Evolutionary conservation across 768 basidiomycete species (phyloP), one percentile per base, ranked within the genome.

Genomic region (Mrakia hoshinonis): DNA sequence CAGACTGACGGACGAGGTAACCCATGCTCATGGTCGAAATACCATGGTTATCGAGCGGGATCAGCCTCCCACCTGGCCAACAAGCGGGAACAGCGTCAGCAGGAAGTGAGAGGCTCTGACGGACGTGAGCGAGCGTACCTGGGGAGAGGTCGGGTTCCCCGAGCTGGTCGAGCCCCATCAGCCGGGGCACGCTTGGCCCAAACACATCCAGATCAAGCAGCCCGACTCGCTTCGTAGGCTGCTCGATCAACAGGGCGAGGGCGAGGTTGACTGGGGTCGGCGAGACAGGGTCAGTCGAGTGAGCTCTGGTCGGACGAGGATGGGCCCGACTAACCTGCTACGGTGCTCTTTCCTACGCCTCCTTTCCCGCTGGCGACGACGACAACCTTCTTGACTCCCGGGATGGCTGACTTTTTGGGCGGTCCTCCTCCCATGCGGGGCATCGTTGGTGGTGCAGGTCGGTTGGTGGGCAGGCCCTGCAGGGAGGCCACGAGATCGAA

Each of bases 21-120:
- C 93, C 95, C 86, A 99, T 96, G 0, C 93, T 96, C 95, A 97
- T 97, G 75, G 89, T 90, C 20, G 90, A 88, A 2, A 97, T 76
- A 18, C 91, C 90, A 78, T 98, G 92, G 76, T 96, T 96, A 24
- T 83, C 83, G 20, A 97, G 80, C 0, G 94, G 95, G 13, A 89
- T 77, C 36, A 98, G 83, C 26, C 89, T 87, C 12, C 91, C 92
- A 46, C 77, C 92, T 90, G 72, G 0, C 4, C 1, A 24, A 5
- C 74, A 36, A 48, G 12, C 22, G 34, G 20, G 9, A 49, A 36
- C 18, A 60, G 12, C 38, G 24, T 48, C 39, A 51, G 55, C 67
- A 26, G 31, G 29, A 62, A 54, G 24, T 29, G 52, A 52, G 29
- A 20, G n/a, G 18, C 13, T 20, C 10, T n/a, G 29, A 22, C 22